Conservation (phyloP, 1,284 basidiomycete genomes). For the Anthracocystis panici-leucophaei region DNA sequence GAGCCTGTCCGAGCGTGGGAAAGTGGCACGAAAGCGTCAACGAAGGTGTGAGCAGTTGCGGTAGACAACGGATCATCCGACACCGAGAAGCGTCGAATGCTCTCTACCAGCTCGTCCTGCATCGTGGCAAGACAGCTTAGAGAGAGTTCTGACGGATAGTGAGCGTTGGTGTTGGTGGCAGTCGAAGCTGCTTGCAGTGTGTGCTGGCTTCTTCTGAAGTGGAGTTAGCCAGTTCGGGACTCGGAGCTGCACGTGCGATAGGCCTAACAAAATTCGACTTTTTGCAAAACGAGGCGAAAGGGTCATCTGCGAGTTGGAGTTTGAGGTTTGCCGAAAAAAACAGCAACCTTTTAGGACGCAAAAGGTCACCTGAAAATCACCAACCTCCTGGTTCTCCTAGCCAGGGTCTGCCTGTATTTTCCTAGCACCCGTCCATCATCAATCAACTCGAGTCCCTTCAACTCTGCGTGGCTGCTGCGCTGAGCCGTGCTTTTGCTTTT, state of each 20-base stretch:
- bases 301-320: too few species aligned
- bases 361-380: too few species aligned
- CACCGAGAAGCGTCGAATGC: conserved; percentile 32
- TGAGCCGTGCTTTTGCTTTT: neutral
- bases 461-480: conserved; percentile 24
- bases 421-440: too few species aligned
- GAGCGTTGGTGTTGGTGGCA: neutral
- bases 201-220: conserved; percentile 2
- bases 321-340: too few species aligned
- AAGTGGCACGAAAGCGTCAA: conserved; percentile 41
- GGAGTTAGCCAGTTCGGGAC: conserved; percentile 10
- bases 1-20: conserved; percentile 1
- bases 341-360: too few species aligned
- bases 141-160: too few species aligned
- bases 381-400: too few species aligned
- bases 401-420: too few species aligned
- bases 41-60: conserved; percentile 33
- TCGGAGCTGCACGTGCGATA: conserved; percentile 9
- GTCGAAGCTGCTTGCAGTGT: neutral
- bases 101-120: conserved; percentile 31
- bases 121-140: neutral
- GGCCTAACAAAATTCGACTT: conserved; percentile 9
- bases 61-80: conserved; percentile 45
- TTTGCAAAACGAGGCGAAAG: neutral
- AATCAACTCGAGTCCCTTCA: too few species aligned